These are phyloP conservation scores for Sporothrix curviconia DNA, from an alignment of 2,329 filamentous ascomycete species.

Conservation along the genomic window DNA sequence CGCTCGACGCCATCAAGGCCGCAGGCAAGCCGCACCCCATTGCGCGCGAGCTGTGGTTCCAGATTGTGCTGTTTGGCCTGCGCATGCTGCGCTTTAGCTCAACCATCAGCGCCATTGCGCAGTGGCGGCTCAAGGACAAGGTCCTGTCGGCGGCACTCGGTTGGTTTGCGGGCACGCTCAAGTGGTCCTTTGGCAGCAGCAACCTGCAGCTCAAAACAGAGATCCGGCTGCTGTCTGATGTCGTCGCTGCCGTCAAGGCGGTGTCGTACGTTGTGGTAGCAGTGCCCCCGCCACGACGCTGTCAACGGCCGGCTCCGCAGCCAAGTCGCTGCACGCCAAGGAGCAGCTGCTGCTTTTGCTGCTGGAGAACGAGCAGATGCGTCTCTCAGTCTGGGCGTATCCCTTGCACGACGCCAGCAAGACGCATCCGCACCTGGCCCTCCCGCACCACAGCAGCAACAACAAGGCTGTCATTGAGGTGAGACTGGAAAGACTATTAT, in stretches of 20 bases:
- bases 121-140: conserved; percentile 82
- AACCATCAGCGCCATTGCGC: conserved; percentile 54
- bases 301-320: conserved; percentile 44
- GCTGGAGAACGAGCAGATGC: conserved; percentile 75
- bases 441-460: conserved; percentile 36
- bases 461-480: conserved; percentile 29
- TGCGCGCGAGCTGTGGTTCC: conserved; percentile 85
- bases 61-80: conserved; percentile 75
- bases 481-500: neutral
- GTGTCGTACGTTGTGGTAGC: conserved; percentile 54
- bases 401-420: conserved; percentile 59
- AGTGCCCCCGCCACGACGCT: no score
- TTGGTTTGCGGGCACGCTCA: conserved; percentile 80
- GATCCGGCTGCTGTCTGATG: conserved; percentile 70
- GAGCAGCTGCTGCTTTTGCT: conserved; percentile 76
- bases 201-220: conserved; percentile 90
- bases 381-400: conserved; percentile 83
- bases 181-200: conserved; percentile 95
- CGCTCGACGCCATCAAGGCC: conserved; percentile 65
- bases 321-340: conserved; percentile 66
- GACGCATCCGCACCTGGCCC: conserved; percentile 27
- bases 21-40: conserved; percentile 69
- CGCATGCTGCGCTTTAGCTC: conserved; percentile 69
- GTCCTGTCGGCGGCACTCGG: conserved; percentile 77
- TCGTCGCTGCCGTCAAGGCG: conserved; percentile 58